These are phyloP conservation scores for Phytopythium chamaehyphon DNA, from an alignment of 352 stramenopile species.

Conservation along the genomic window DNA sequence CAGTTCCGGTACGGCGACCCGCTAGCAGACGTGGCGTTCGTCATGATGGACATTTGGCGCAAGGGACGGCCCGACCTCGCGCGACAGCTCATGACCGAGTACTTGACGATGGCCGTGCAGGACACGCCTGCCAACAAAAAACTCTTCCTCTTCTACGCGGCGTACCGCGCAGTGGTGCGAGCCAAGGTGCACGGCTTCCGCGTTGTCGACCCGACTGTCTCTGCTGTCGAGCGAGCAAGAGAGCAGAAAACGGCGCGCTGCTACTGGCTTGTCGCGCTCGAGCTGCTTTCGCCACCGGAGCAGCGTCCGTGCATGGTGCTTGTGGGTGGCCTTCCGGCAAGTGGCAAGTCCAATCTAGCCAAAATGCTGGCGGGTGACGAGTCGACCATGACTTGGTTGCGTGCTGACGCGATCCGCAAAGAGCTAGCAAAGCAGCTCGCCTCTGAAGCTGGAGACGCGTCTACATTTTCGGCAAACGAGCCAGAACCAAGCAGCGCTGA, in stretches of 20 bases:
- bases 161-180: constrained; percentile 64
- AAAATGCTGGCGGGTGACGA: constrained; percentile 49
- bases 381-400: constrained; percentile 41
- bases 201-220: constrained; percentile 46
- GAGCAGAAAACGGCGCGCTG: constrained; percentile 43
- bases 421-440: constrained; percentile 24
- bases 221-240: constrained; percentile 22
- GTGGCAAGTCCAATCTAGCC: constrained; percentile 60
- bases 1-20: constrained; percentile 69
- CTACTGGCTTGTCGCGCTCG: constrained; percentile 66
- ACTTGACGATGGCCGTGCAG: constrained; percentile 43
- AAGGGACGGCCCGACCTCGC: constrained; percentile 55
- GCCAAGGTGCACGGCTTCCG: constrained; percentile 69
- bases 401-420: constrained; percentile 63
- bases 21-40: constrained; percentile 60
- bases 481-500: constrained; percentile 3
- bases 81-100: constrained; percentile 43
- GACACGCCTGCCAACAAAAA: constrained; percentile 40
- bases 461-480: constrained; percentile 1
- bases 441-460: neutral
- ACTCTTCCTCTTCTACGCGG: constrained; percentile 57
- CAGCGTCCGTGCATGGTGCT: constrained; percentile 54
- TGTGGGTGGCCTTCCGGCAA: constrained; percentile 51
- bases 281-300: constrained; percentile 30
- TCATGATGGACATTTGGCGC: constrained; percentile 65